Evolutionary conservation across 805 yeast genomes (phyloP), one percentile per base, ranked within the genome.

Genomic region (Nakazawaea populi): DNA sequence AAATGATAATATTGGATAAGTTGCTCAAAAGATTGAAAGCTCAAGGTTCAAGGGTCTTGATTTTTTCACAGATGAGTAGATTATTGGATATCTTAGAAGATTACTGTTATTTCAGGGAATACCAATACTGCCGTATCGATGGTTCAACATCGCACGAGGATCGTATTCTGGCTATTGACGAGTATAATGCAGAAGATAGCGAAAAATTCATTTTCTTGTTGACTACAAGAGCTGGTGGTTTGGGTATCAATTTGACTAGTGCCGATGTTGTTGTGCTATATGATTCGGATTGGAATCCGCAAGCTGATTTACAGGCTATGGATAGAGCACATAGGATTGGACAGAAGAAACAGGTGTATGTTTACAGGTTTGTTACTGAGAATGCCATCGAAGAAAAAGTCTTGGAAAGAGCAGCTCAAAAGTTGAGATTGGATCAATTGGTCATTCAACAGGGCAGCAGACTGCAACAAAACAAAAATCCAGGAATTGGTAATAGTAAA

Each of bases 241-340:
- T 91, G 50, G 98, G 98, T 60, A 91, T 91, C 62, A 91, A 92
- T 63, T 75, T 91, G 62, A 92, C 96, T 0, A 80, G 89, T 7
- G 98, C 98, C 2, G 97, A 91, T 64, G 82, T 87, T 42, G 98
- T 91, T 46, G 79, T 91, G 4, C 67, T 91, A 30, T 92, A 81
- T 63, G 98, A 91, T 66, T 87, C 96, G 0, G 98, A 91, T 70
- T 91, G 98, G 98, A 91, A 91, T 63, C 98, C 98, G 1, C 98
- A 91, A 64, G 97, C 97, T 0, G 98, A 91, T 73, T 74, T 91
- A 60, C 98, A 91, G 70, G 97, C 97, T 1, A 91, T 91, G 98
- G 98, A 92, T 66, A 79, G 98, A 63, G 98, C 97, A 1, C 98
- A 91, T 64, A 82, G 98, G 73, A 91, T 91, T 63, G 98, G 98